Conservation (phyloP, 805 yeast species). For the Suhomyces xylopsoci region DNA sequence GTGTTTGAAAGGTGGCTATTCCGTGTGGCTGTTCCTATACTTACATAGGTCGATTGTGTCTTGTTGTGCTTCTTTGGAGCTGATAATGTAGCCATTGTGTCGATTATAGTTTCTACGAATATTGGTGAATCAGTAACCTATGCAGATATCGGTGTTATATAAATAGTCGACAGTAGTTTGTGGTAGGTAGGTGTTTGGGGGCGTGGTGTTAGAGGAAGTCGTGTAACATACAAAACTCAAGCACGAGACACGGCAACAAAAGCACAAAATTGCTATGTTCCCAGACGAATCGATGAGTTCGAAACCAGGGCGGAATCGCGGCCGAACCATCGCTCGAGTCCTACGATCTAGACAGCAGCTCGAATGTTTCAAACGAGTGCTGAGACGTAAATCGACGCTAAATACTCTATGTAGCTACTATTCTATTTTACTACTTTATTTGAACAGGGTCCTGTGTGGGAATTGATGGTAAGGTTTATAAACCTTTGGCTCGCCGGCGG, state of each 20-base stretch:
- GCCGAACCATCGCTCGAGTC: background rate
- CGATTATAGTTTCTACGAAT: background rate
- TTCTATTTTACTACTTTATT: background rate
- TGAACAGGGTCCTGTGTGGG: background rate
- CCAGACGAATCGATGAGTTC: background rate
- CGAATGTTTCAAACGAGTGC: background rate
- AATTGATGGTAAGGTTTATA: background rate
- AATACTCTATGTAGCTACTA: background rate
- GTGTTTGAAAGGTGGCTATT: background rate
- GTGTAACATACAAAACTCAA: background rate
- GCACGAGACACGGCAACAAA: slow-evolving; percentile 2
- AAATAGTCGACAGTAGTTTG: background rate
- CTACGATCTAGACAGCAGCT: background rate
- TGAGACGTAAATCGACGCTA: background rate
- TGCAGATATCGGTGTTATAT: background rate
- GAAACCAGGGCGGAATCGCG: background rate
- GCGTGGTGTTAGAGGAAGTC: slow-evolving; percentile 1
- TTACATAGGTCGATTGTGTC: slow-evolving; percentile 67
- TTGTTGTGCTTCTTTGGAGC: slow-evolving; percentile 58
- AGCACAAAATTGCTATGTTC: background rate
- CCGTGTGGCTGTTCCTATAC: slow-evolving; percentile 22
- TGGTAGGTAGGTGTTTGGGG: slow-evolving; percentile 1
- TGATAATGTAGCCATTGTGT: slow-evolving; percentile 8
- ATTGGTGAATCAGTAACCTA: background rate
- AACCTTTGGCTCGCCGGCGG: background rate